phyloP scores from a whole-genome alignment of 83 land plant species.

The Thuja plicata region DNA sequence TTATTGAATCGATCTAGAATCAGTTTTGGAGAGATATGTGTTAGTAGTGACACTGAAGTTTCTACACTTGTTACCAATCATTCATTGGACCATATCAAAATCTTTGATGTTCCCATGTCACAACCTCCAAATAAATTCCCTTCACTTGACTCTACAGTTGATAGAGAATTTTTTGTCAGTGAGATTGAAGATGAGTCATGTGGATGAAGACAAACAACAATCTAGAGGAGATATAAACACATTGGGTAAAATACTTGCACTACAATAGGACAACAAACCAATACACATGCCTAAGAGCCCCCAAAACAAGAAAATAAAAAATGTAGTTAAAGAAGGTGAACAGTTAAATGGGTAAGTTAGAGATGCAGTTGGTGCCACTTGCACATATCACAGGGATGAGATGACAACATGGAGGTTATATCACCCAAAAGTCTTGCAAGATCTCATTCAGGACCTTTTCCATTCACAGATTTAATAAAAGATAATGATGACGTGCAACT shows the following conservation, averaged over 20 bases:
- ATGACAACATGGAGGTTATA: constrained; percentile 30
- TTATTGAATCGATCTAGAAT: constrained; percentile 19
- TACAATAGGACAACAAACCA: constrained; percentile 32
- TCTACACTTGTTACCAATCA: constrained; percentile 5
- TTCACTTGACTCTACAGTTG: constrained; percentile 35
- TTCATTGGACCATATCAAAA: constrained; percentile 8
- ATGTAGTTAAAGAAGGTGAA: constrained; percentile 21
- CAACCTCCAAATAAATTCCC: not conserved
- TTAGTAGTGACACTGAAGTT: constrained; percentile 16
- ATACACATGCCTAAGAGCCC: not conserved
- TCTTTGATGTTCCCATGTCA: constrained; percentile 15
- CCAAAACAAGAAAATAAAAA: not conserved
- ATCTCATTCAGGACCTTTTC: constrained; percentile 50
- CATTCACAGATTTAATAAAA: not conserved
- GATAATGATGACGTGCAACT: constrained; percentile 46
- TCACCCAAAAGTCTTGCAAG: constrained; percentile 24
- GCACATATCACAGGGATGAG: constrained; percentile 52
- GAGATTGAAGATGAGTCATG: constrained; percentile 46
- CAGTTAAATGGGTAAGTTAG: not conserved
- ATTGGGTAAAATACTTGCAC: constrained; percentile 62
- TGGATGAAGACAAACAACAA: constrained; percentile 23
- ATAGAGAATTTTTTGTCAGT: constrained; percentile 53
- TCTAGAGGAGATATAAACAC: constrained; percentile 32
- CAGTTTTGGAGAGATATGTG: constrained; percentile 22
- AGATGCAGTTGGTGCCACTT: constrained; percentile 21